A percentile compares a stretch with the other conserved stretches of the same genome.
phyloP scores from a whole-genome alignment of 129 eudicot species.

The Oenanthe sinensis region DNA sequence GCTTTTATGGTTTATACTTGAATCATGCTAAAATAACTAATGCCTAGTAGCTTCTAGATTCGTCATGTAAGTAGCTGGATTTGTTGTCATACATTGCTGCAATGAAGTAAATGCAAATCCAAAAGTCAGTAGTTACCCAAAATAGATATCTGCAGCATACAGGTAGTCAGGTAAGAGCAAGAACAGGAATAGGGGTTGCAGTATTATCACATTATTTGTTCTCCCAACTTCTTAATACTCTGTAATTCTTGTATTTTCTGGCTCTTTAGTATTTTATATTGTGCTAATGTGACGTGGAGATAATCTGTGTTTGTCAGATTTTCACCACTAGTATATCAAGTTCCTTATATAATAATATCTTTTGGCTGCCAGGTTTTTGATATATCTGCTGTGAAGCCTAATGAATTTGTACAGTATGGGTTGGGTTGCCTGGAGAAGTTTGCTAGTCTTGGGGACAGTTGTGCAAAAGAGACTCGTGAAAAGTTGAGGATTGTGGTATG shows the following conservation, averaged over 20 bases:
- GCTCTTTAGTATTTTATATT: background rate
- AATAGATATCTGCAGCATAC: background rate
- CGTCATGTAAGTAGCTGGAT: background rate
- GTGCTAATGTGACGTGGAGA: background rate
- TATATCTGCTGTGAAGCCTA: conserved; percentile 66
- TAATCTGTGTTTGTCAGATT: background rate
- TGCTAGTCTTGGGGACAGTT: conserved; percentile 64
- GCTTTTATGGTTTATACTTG: background rate
- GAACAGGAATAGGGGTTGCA: background rate
- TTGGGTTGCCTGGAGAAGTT: conserved; percentile 80
- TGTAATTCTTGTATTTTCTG: background rate
- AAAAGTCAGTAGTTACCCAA: background rate
- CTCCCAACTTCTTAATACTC: background rate
- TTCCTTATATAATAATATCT: background rate
- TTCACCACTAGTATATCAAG: background rate
- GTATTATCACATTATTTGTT: background rate
- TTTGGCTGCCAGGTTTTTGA: conserved; percentile 56
- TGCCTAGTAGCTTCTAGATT: background rate
- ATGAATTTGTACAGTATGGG: conserved; percentile 74
- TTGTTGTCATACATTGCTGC: background rate
- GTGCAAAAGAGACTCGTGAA: conserved; percentile 78
- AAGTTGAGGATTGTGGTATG: conserved; percentile 81
- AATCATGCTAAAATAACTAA: background rate
- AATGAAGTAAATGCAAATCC: background rate
- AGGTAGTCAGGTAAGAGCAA: background rate